Base-by-base conservation (phyloP, 768 basidiomycete species). In the Mrakia frigida region DNA sequence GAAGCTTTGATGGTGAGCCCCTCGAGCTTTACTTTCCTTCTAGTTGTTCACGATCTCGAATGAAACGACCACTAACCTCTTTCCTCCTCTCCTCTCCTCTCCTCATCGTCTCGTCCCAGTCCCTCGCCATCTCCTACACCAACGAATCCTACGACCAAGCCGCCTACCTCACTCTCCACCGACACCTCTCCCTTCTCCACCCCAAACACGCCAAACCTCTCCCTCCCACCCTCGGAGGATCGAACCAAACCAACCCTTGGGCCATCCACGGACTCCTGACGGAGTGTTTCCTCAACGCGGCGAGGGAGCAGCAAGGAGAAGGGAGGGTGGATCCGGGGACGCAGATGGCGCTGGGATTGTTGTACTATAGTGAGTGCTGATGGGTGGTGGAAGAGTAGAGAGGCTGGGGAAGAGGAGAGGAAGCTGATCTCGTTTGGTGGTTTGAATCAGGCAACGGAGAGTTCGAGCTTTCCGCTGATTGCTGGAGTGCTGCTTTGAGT, bases 71-170 rank as follows among this genome's bases (percentile, higher is more conserved):
- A 18, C 39, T 69, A 3, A 31, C 25, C 16, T 11, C n/a, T 33
- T 28, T 6, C 33, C 3, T 18, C 28, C 23, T 73, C 60, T 31
- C 59, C 61, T 56, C 41, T 53, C 37, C n/a, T 28, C 25, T 2
- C 18, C 2, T n/a, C 46, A 28, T n/a, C n/a, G n/a, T n/a, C n/a
- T n/a, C n/a, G n/a, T n/a, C n/a, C 56, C 80, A 98, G 95, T 94
- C 94, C 9, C 88, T 98, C 46, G 94, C 96, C 0, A 94, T 98
- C 79, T 94, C 93, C 13, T 98, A 92, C 83, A 96, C 95, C 43
- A 99, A 98, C 81, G 96, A 98, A 84, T 88, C 89, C 0, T 91
- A 90, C 80, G 95, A 98, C 80, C 87, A 91, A 16, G 94, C 90
- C 10, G 91, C 95, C 3, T 89, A 96, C 81, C 85, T 89, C 0